Conservation (phyloP, 768 basidiomycete genomes). For the Pisolithus orientalis region DNA sequence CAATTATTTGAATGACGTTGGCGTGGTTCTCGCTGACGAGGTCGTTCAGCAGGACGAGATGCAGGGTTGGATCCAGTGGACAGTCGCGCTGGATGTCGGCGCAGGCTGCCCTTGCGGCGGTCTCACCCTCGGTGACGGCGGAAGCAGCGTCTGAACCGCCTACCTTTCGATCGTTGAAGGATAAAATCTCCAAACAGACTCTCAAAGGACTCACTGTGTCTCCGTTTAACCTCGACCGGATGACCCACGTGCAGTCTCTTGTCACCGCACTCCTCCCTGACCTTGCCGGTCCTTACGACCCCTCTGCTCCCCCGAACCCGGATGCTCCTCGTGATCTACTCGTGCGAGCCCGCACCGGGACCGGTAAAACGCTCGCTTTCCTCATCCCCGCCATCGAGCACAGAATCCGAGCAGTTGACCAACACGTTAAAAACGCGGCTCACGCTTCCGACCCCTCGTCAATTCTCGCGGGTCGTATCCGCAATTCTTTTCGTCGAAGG, state of each 20-base stretch:
- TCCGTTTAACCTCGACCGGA: constrained; percentile 62
- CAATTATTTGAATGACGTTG: not conserved
- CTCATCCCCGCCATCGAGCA: constrained; percentile 82
- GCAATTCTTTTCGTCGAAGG: constrained; percentile 33
- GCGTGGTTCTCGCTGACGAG: not conserved
- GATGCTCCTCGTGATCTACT: constrained; percentile 56
- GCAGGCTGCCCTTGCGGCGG: not conserved
- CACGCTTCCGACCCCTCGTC: constrained; percentile 37
- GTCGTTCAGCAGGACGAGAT: not conserved
- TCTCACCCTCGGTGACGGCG: not conserved
- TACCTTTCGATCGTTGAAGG: constrained; percentile 33
- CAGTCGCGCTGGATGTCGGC: not conserved
- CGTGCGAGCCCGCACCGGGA: constrained; percentile 84
- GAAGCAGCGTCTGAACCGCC: not conserved
- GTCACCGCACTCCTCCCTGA: constrained; percentile 74
- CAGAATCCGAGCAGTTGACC: constrained; percentile 54
- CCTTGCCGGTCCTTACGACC: constrained; percentile 49
- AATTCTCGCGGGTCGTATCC: constrained; percentile 25
- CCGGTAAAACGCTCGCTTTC: constrained; percentile 86
- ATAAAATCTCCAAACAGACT: constrained; percentile 33
- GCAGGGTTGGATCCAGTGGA: not conserved
- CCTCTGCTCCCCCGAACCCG: constrained; percentile 9
- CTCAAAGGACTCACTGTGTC: constrained; percentile 53
- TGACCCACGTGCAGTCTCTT: constrained; percentile 79
- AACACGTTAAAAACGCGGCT: constrained; percentile 34